Evolutionary conservation across 1,284 basidiomycete species (phyloP), one percentile per base, ranked within the genome.

Genomic region (Cryptococcus depauperatus): DNA sequence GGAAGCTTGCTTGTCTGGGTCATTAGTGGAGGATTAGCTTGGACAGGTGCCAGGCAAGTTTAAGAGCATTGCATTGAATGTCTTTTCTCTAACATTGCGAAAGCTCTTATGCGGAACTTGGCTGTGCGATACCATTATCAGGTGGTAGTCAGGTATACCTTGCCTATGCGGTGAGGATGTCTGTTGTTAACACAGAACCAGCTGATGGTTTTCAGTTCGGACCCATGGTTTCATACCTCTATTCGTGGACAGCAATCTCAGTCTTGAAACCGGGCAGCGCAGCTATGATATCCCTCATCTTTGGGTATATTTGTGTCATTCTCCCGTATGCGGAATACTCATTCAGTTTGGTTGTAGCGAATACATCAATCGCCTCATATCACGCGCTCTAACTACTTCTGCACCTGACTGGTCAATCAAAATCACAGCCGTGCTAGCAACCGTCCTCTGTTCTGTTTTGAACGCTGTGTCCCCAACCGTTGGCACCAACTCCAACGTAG

Each of bases 321-420:
- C n/a, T 22, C n/a, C 26, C 27, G 11, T 26, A 18, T n/a, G 27
- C 11, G 8, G 30, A 44, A 28, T 32, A 14, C 42, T 37, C 35
- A 14, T 13, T 8, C 21, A 35, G 11, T 37, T 11, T 22, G 14
- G 9, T 22, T 13, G 9, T 41, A 74, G 73, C 19, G 93, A 98
- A 73, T 98, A 98, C 64, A 68, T 95, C 47, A 93, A 74, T 35
- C 65, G 76, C 5, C 70, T 77, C 37, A 44, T 76, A 18, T 74
- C 70, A 40, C 74, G 76, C 42, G 54, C 59, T 2, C 48, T 66
- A 18, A 58, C 55, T 47, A 51, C 62, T 77, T 80, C 53, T 26
- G 81, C 85, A 44, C 89, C 92, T 27, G 79, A 84, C 52, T 95
- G 89, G 90, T 81, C 85, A n/a, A 87, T 87, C 72, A 95, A 93